Base-by-base conservation (phyloP, 1,284 basidiomycete species). In the Moesziomyces sp. region DNA sequence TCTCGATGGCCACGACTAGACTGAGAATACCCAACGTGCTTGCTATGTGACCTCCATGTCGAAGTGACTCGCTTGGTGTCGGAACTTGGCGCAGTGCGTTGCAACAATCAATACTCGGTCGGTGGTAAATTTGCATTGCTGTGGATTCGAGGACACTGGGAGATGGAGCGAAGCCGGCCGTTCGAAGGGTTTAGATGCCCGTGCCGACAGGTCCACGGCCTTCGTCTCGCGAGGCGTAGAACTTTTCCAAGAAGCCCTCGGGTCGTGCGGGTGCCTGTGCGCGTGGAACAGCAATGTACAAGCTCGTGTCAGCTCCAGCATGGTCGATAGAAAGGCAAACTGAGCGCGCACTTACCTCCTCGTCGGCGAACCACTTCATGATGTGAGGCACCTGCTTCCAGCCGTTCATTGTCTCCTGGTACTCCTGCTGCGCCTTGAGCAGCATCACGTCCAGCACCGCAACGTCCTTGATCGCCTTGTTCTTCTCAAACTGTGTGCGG, bases 391-490 rank as follows among this genome's bases (percentile, higher is more conserved):
- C 84, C 87, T 93, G 91, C 85, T 95, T 95, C 94, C 94, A 97
- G 77, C 88, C 89, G 84, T 97, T 97, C 88, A 97, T 88, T 49
- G 92, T 91, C 88, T 86, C 97, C 87, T 99, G 97, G 84, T 90
- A 94, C 80, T 97, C 94, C 86, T 91, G 91, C 72, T 90, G 87
- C 67, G 89, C 89, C 88, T 98, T 98, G 85, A 91, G 88, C 52
- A 98, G 84, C 77, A 98, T 88, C 52, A 97, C 87, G 84, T 99
- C 94, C 83, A 97, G 90, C 46, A 93, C 90, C 58, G 90, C 89
- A 35, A 90, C 86, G 86, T 99, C 94, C 53, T 90, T 89, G 52
- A 97, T 89, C 80, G 92, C 87, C 67, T 91, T 89, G 87, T 95
- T 92, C 77, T 88, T 88, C 85, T 99, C 96, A 79, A 97, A 98